Conservation (phyloP, 495 filamentous ascomycete genomes). For the Coniosporium apollinis region DNA sequence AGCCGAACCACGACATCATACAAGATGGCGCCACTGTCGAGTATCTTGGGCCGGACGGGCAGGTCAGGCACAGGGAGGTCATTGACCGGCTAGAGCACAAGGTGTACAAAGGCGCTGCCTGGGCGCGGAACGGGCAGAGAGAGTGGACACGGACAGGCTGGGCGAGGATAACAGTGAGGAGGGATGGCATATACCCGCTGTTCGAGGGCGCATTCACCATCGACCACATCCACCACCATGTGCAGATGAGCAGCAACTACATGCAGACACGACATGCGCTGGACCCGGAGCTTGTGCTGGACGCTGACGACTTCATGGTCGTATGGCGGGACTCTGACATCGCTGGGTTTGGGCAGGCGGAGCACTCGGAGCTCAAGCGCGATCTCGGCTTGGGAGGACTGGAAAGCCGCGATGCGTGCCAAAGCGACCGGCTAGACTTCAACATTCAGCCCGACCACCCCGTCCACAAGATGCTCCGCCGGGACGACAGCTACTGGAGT, state of each 20-base stretch:
- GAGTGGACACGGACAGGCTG: conserved; percentile 72
- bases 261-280: conserved; percentile 49
- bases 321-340: conserved; percentile 86
- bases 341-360: conserved; percentile 15
- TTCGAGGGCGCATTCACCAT: conserved; percentile 88
- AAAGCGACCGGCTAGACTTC: conserved; percentile 50
- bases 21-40: conserved; percentile 55
- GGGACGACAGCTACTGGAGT: conserved; percentile 30
- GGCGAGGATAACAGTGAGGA: conserved; percentile 61
- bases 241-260: conserved; percentile 64
- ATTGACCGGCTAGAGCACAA: conserved; percentile 57
- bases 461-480: conserved; percentile 33
- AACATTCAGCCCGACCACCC: conserved; percentile 52
- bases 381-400: conserved; percentile 13
- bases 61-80: conserved; percentile 38
- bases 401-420: conserved; percentile 29
- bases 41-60: conserved; percentile 55
- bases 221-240: conserved; percentile 66
- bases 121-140: conserved; percentile 38
- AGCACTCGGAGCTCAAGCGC: conserved; percentile 35
- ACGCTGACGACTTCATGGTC: conserved; percentile 59
- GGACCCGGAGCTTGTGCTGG: conserved; percentile 49
- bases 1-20: conserved; percentile 87
- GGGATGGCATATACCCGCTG: conserved; percentile 60
- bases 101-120: conserved; percentile 68